Conservation (phyloP, 176 grass and related monocot genomes). For the Poa annua region DNA sequence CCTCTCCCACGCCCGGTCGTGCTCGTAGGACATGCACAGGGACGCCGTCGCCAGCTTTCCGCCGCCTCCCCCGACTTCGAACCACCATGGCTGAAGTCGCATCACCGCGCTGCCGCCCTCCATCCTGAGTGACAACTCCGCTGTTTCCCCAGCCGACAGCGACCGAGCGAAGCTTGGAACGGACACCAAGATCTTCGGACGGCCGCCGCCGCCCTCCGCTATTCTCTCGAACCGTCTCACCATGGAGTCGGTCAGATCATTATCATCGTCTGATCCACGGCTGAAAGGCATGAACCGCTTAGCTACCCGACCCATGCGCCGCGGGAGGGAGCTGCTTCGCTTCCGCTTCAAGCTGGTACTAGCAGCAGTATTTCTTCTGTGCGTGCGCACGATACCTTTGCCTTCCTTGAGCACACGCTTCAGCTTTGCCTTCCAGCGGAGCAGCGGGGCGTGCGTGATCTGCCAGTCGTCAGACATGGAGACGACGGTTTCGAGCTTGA, state of each 20-base stretch:
- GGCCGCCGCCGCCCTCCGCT: neutral
- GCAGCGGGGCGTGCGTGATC: neutral
- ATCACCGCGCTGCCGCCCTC: neutral
- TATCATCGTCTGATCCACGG: neutral
- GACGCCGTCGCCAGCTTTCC: neutral
- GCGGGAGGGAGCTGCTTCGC: constrained; percentile 10
- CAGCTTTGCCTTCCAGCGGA: constrained; percentile 31
- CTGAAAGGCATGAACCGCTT: neutral
- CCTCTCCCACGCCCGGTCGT: constrained; percentile 20
- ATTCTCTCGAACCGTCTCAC: constrained; percentile 24
- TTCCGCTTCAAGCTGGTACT: neutral
- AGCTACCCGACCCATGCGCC: constrained; percentile 7
- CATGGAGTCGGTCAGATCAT: neutral
- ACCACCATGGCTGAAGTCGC: constrained; percentile 21
- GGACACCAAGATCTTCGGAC: neutral
- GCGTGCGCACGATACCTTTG: neutral
- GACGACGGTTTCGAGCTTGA: constrained; percentile 15
- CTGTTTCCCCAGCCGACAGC: neutral
- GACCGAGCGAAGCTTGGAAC: neutral
- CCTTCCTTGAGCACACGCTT: constrained; percentile 31
- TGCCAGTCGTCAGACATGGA: constrained; percentile 18
- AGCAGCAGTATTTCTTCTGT: neutral
- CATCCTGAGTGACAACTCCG: neutral
- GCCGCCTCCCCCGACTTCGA: neutral
- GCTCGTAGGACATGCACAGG: constrained; percentile 26